Base-by-base conservation (phyloP, 106 monocot genomes). In the Acanthochlamys bracteata region DNA sequence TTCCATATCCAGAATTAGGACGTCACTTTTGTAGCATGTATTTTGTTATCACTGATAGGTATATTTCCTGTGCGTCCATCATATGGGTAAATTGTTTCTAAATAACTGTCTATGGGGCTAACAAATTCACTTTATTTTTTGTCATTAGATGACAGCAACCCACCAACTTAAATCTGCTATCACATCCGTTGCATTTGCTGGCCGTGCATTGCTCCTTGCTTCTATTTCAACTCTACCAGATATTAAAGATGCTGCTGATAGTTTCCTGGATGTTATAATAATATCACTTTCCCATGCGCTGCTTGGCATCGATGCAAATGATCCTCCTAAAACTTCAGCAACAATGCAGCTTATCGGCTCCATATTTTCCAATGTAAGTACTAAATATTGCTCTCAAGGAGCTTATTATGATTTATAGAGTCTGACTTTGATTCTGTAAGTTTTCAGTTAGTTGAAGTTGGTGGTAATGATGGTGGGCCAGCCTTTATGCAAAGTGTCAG, bases 241-340 rank as follows among this genome's bases (percentile, higher is more conserved):
- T 57, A 60, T 60, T 24, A 47, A 49, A 60, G 58, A 42, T 56
- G 23, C 24, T 53, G 22, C 26, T 75, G 79, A 85, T 65, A 24
- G 54, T 47, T 72, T 74, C 10, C 33, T 71, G 67, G 79, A 83
- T 77, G 72, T 98, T 59, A 69, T 98, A 55, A 21, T 67, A 39
- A 65, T 73, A n/a, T 85, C 88, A 58, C 52, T 98, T 17, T 98
- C 98, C 53, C 92, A 92, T 77, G 84, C 98, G 53, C 79, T 98
- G 69, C 88, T 98, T 60, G 98, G 98, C 53, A 85, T 98, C 75
- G 96, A 98, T 86, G 98, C 98, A 33, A 98, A 98, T 83, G 98
- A 98, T 86, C 98, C 98, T 51, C 98, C 98, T 12, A 98, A 98
- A 74, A 92, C 98, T 46, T 73, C 92, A 62, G 98, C 92, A 57